These are phyloP conservation scores for Ichthyophthirius multifiliis DNA, from an alignment of 169 alveolate genomes.

Conservation along the genomic window DNA sequence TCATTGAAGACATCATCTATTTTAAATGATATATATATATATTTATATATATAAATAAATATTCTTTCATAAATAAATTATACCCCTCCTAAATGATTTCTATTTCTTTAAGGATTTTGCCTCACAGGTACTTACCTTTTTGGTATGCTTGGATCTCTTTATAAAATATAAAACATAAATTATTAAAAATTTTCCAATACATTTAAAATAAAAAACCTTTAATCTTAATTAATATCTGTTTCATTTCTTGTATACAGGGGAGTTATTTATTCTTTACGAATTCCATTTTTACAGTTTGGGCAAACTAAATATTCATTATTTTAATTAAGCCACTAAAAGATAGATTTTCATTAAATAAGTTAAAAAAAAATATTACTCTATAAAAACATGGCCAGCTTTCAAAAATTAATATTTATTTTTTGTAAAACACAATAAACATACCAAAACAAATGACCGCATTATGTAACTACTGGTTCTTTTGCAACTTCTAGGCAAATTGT, in stretches of 20 bases:
- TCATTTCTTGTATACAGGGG: constrained; percentile 87
- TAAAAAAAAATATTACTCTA: constrained; percentile 30
- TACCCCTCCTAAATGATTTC: not conserved
- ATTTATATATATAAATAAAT: not conserved
- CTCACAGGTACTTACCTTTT: constrained; percentile 29
- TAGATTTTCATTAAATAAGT: too few relatives aligned
- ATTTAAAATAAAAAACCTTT: not conserved
- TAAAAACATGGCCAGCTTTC: constrained; percentile 94
- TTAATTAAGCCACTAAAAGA: constrained; percentile 79
- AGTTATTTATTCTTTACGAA: constrained; percentile 87
- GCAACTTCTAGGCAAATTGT: constrained; percentile 96
- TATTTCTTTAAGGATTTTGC: constrained; percentile 26
- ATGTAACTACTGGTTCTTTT: constrained; percentile 95
- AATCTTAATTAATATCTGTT: constrained; percentile 2
- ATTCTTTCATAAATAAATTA: not conserved
- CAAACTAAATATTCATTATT: constrained; percentile 89
- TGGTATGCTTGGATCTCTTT: constrained; percentile 35
- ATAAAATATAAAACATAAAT: not conserved
- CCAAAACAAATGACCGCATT: constrained; percentile 95
- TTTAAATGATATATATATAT: not conserved
- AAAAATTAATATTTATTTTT: not conserved
- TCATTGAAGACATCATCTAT: not conserved
- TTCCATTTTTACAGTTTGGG: constrained; percentile 95
- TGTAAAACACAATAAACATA: not conserved
- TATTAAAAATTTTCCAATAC: not conserved